Evolutionary conservation across 108 stramenopile species (phyloP), one percentile per base, ranked within the genome.

Genomic region (Nitzschia inconspicua): DNA sequence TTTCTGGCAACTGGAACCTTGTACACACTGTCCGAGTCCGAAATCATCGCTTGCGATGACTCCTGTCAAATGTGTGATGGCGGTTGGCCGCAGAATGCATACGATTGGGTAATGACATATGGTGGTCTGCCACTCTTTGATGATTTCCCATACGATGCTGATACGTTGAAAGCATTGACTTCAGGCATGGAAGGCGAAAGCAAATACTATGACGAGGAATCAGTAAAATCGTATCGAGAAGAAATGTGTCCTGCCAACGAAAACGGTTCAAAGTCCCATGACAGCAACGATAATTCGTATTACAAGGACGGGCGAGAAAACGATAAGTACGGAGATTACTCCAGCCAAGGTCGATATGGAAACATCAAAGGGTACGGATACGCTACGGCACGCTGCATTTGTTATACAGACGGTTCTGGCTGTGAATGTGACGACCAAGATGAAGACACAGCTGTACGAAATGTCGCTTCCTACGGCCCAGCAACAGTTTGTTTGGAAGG

Each of bases 11-110:
- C 75, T 0, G 92, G 92, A 5, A 67, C 50, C 7, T 49, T 93
- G 23, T 67, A 80, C 16, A 72, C 86, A 50, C 66, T 90, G 8
- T 68, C 73, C 4, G 88, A 93, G 57, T 56, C 78, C 3, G 92
- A 93, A 73, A 67, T 93, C 36, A 86, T 89, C 41, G 54, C 68
- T 2, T 93, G 87, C 50, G 80, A 80, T 36, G 83, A 84, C 18
- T 61, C 75, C 19, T 90, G 88, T 63, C 75, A 86, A 32, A 86
- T 86, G 84, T 90, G 88, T 49, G 60, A 70, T 29, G 92, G 92
- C 7, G 92, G 92, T 16, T 93, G 92, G 92, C 92, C 92, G 13
- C 88, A 93, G 52, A 89, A 93, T 70, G 92, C 92, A 0, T 88
- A 77, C 52, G 84, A 93, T 4, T 93, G 82, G 57, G 82, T 80